These are phyloP conservation scores for Cladophialophora bantiana DNA, from an alignment of 2,329 filamentous ascomycete species.

Conservation along the genomic window DNA sequence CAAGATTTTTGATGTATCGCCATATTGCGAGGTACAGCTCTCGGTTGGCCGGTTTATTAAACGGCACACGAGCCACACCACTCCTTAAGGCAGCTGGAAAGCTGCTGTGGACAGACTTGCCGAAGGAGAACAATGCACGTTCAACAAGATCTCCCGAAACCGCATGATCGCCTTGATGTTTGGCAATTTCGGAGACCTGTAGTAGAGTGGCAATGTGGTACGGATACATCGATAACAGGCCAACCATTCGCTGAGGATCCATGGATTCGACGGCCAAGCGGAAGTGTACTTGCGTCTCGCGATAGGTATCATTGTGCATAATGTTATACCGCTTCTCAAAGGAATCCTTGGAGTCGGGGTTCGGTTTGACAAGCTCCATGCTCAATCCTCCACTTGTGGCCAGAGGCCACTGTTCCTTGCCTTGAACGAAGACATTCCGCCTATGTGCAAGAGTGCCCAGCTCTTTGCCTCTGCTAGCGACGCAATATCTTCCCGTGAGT, in stretches of 20 bases:
- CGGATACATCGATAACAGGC: constrained; percentile 75
- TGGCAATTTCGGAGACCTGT: constrained; percentile 89
- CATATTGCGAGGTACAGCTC: constrained; percentile 92
- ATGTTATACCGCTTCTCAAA: constrained; percentile 78
- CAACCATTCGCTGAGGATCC: constrained; percentile 82
- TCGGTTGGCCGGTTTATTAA: constrained; percentile 81
- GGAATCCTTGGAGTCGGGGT: constrained; percentile 49
- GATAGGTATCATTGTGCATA: constrained; percentile 76
- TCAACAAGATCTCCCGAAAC: constrained; percentile 87
- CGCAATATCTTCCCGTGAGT: constrained; percentile 60
- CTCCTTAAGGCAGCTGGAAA: constrained; percentile 78
- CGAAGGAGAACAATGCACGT: constrained; percentile 89
- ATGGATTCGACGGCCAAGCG: constrained; percentile 79
- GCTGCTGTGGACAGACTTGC: constrained; percentile 82
- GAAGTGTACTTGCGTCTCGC: constrained; percentile 77
- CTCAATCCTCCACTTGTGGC: constrained; percentile 80
- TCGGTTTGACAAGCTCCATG: constrained; percentile 72
- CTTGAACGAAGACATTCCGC: constrained; percentile 83
- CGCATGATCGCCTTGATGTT: constrained; percentile 87
- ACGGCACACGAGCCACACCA: constrained; percentile 82
- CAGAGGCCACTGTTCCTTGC: constrained; percentile 85
- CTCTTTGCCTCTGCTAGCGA: constrained; percentile 65
- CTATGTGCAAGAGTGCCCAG: constrained; percentile 75
- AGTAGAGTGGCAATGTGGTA: constrained; percentile 95
- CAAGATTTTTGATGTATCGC: constrained; percentile 83